A percentile compares a stretch with the other conserved stretches of the same genome.
Evolutionary conservation across 768 basidiomycete species (phyloP).

Genomic region (Boletellus emodensis): DNA sequence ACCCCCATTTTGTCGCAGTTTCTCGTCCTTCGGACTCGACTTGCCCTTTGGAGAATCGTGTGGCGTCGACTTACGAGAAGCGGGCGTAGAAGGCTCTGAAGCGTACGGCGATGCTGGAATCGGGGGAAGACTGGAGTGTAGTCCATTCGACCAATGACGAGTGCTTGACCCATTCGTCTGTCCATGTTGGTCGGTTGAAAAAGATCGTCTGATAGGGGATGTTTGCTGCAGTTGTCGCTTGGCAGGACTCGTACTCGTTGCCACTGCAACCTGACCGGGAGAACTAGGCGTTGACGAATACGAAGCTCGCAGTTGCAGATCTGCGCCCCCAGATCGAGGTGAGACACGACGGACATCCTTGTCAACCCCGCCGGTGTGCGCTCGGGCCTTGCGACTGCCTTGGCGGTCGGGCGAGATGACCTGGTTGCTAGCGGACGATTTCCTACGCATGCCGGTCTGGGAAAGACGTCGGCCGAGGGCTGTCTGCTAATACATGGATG

Average conservation of each 20-base stretch:
- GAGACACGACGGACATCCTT: conserved; percentile 31
- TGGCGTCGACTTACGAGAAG: conserved; percentile 46
- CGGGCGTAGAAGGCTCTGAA: conserved; percentile 57
- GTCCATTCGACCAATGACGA: conserved; percentile 34
- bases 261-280: conserved; percentile 27
- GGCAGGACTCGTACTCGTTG: conserved; percentile 20
- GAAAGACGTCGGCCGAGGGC: conserved; percentile 70
- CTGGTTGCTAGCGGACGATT: conserved; percentile 9
- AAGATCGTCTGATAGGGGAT: conserved; percentile 29
- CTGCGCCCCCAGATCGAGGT: conserved; percentile 24
- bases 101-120: conserved; percentile 67
- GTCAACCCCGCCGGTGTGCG: conserved; percentile 33
- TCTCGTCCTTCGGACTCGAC: conserved; percentile 33
- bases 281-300: conserved; percentile 33
- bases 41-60: conserved; percentile 33
- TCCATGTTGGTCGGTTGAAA: conserved; percentile 29
- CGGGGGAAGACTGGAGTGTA: conserved; percentile 45
- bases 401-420: conserved; percentile 25
- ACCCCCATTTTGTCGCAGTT: conserved; percentile 22
- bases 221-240: conserved; percentile 25
- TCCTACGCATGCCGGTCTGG: conserved; percentile 40
- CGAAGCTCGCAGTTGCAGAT: conserved; percentile 29
- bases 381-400: conserved; percentile 35
- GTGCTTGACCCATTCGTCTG: conserved; percentile 20
- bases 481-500: conserved; percentile 49